Evolutionary conservation across 345 rosid species (phyloP), one percentile per base, ranked within the genome.

Genomic region (Hevea brasiliensis): DNA sequence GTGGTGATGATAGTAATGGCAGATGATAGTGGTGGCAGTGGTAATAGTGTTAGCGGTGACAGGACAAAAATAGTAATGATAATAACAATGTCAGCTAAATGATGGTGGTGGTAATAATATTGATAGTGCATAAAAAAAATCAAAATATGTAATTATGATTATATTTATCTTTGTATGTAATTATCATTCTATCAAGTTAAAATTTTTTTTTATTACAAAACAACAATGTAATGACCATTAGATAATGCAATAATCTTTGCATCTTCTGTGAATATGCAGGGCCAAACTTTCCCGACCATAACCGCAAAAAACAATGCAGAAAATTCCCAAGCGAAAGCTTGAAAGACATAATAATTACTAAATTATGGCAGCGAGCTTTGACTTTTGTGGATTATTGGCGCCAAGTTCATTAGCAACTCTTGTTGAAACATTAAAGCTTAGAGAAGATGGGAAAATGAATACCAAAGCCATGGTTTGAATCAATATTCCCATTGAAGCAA

Each of bases 361-460:
- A 4, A 72, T 21, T 4, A 51, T 37, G 1, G 80, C 72, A 14
- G 76, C 67, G n/a, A 65, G 32, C 42, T 77, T 77, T 8, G 80
- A 76, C 24, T 24, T 50, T 66, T 17, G 21, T 13, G 80, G 80
- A 58, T 66, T 57, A 17, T 58, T 72, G 13, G 80, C 80, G 26
- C 80, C 80, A 15, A 77, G 60, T 53, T 77, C 76, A 53, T 77
- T 84, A 7, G 85, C 87, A 3, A 84, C 85, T 48, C 87, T 70
- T 9, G 87, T 84, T 2, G 87, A 84, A 12, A 84, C 84, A 24
- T 82, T 65, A 57, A 79, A 74, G 75, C 87, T 79, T 14, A 84
- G 68, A 1, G 87, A 84, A 53, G 87, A 84, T 8, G 87, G 87
- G 74, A 84, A 84, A 71, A 84, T 82, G 82, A 82, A 84, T 47